Conservation (phyloP, 352 stramenopile species). For the Pythium phragmiticola region DNA sequence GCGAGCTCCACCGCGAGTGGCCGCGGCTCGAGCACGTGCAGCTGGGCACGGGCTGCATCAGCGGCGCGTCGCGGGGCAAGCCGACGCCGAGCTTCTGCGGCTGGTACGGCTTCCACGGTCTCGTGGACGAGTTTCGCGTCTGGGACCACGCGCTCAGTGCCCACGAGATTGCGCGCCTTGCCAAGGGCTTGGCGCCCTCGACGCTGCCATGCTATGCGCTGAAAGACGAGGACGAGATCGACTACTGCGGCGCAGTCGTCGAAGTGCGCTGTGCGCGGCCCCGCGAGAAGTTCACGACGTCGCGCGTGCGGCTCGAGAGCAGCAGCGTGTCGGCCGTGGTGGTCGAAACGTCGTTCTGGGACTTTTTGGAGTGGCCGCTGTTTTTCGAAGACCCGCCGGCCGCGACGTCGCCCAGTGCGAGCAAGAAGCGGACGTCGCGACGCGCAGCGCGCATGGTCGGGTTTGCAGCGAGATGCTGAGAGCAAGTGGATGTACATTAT, state of each 20-base stretch:
- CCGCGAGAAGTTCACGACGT: slow-evolving; percentile 12
- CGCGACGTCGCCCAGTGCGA: not conserved
- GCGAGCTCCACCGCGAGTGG: slow-evolving; percentile 43
- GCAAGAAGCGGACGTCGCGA: not conserved
- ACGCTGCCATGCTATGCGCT: slow-evolving; percentile 15
- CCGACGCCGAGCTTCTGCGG: slow-evolving; percentile 32
- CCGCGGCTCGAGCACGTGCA: slow-evolving; percentile 34
- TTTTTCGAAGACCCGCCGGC: slow-evolving; percentile 17
- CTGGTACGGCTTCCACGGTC: slow-evolving; percentile 10
- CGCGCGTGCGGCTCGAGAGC: slow-evolving; percentile 14
- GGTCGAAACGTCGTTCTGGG: slow-evolving; percentile 12
- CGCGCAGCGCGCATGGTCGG: not conserved
- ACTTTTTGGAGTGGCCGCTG: slow-evolving; percentile 18
- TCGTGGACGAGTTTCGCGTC: slow-evolving; percentile 18
- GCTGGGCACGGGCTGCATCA: slow-evolving; percentile 59
- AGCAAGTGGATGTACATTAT: too few relatives aligned
- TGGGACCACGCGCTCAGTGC: not conserved
- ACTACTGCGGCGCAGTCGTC: slow-evolving; percentile 18
- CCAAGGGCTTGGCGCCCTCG: not conserved
- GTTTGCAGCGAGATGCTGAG: too few relatives aligned
- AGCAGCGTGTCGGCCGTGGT: not conserved
- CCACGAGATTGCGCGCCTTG: not conserved
- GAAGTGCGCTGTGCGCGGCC: slow-evolving; percentile 19
- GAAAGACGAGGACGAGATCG: slow-evolving; percentile 18
- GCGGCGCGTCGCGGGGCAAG: slow-evolving; percentile 32